Conservation (phyloP, 1,284 basidiomycete species). For the Heimioporus punctisporus region DNA sequence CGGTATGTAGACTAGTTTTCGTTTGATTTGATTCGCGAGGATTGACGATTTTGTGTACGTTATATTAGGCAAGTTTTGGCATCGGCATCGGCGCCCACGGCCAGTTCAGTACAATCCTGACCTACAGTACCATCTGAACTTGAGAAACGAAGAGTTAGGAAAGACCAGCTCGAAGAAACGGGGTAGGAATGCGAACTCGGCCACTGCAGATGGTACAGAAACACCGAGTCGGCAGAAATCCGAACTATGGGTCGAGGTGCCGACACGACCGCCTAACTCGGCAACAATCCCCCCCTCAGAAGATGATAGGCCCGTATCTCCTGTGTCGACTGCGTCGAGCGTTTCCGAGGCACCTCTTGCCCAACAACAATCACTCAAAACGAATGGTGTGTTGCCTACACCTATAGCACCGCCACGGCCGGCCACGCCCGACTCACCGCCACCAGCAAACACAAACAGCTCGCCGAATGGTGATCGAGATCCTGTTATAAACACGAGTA, state of each 20-base stretch:
- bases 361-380: constrained; percentile 50
- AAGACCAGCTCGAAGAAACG: constrained; percentile 55
- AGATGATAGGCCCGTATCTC: constrained; percentile 59
- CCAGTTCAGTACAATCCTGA: constrained; percentile 79
- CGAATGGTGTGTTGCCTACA: constrained; percentile 45
- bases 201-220: constrained; percentile 52
- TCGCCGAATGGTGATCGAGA: constrained; percentile 19
- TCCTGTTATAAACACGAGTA: constrained; percentile 6
- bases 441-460: constrained; percentile 8
- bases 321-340: constrained; percentile 69
- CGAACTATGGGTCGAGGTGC: constrained; percentile 42
- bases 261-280: constrained; percentile 38
- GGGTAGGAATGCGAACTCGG: constrained; percentile 49
- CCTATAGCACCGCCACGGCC: constrained; percentile 13
- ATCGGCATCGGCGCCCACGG: constrained; percentile 77
- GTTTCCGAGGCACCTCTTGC: constrained; percentile 71
- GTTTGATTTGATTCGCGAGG: not conserved
- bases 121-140: constrained; percentile 64
- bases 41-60: not conserved
- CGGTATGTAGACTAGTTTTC: constrained; percentile 47
- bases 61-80: constrained; percentile 79
- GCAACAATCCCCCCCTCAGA: constrained; percentile 37
- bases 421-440: constrained; percentile 33
- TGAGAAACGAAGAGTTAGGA: constrained; percentile 58
- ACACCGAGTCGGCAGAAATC: constrained; percentile 51